Conservation (phyloP, 192 early-diverging fungal genomes). For the Polychytrium aggregatum region DNA sequence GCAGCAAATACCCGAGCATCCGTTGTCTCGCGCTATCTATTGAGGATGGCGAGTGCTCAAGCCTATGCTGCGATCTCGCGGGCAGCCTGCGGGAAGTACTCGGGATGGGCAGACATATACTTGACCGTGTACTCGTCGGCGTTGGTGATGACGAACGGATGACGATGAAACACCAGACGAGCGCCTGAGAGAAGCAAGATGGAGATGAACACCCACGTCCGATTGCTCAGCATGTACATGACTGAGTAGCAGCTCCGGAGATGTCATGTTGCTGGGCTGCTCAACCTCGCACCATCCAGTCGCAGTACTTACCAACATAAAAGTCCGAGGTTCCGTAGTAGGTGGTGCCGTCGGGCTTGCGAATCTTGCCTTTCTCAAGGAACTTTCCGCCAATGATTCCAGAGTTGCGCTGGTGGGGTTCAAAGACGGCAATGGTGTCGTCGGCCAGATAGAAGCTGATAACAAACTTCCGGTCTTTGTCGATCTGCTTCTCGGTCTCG, state of each 20-base stretch:
- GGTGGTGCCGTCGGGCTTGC: slow-evolving; percentile 25
- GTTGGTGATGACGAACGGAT: slow-evolving; percentile 35
- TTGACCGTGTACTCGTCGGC: slow-evolving; percentile 51
- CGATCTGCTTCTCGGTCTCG: slow-evolving; percentile 28
- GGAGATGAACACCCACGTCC: neutral
- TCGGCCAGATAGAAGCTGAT: slow-evolving; percentile 39
- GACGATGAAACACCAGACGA: slow-evolving; percentile 32
- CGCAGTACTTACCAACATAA: slow-evolving; percentile 26
- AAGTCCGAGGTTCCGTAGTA: slow-evolving; percentile 43
- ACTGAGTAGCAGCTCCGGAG: neutral
- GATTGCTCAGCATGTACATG: neutral
- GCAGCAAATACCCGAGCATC: no score
- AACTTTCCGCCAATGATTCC: slow-evolving; percentile 53
- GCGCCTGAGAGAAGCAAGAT: slow-evolving; percentile 22
- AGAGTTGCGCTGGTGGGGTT: slow-evolving; percentile 39
- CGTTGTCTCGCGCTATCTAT: no score
- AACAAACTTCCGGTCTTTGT: slow-evolving; percentile 45
- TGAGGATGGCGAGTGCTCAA: no score
- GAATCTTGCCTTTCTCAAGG: slow-evolving; percentile 38
- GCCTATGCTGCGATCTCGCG: no score
- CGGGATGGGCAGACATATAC: slow-evolving; percentile 41
- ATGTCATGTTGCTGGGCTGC: slow-evolving; percentile 2
- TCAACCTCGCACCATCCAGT: no score
- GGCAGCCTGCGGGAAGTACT: slow-evolving; percentile 19
- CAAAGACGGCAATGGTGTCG: slow-evolving; percentile 47